Conservation (phyloP, 2,329 filamentous ascomycete genomes). For the Cercospora sesami region DNA sequence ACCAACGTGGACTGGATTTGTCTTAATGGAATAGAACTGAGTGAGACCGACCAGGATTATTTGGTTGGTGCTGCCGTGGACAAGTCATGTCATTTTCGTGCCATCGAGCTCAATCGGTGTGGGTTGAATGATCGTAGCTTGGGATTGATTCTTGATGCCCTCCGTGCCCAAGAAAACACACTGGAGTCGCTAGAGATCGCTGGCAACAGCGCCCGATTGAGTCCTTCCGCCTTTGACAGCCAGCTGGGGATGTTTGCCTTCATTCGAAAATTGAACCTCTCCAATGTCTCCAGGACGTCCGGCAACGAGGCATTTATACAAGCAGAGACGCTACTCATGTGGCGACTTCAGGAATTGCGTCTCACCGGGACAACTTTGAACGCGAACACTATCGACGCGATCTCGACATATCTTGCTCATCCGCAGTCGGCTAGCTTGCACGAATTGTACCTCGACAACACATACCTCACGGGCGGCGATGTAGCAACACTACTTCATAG, state of each 20-base stretch:
- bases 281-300: constrained; percentile 63
- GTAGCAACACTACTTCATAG: constrained; percentile 65
- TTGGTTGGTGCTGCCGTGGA: constrained; percentile 68
- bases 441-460: constrained; percentile 65
- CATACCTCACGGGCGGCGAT: constrained; percentile 64
- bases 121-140: constrained; percentile 59
- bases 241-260: constrained; percentile 67
- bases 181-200: constrained; percentile 68
- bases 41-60: constrained; percentile 68
- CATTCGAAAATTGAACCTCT: constrained; percentile 66
- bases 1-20: constrained; percentile 72
- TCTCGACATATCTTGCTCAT: constrained; percentile 59
- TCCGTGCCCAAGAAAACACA: constrained; percentile 65
- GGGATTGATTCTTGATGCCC: constrained; percentile 62
- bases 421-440: constrained; percentile 59
- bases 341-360: constrained; percentile 66
- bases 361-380: constrained; percentile 65
- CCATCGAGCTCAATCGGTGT: constrained; percentile 66
- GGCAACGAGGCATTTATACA: constrained; percentile 64
- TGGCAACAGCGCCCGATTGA: constrained; percentile 64
- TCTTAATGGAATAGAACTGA: constrained; percentile 67
- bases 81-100: constrained; percentile 63
- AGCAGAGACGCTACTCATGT: constrained; percentile 64
- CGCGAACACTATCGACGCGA: constrained; percentile 62
- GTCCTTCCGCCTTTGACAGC: constrained; percentile 63